These are phyloP conservation scores for Agrocybe chaxingu DNA, from an alignment of 768 basidiomycete species.

Conservation along the genomic window DNA sequence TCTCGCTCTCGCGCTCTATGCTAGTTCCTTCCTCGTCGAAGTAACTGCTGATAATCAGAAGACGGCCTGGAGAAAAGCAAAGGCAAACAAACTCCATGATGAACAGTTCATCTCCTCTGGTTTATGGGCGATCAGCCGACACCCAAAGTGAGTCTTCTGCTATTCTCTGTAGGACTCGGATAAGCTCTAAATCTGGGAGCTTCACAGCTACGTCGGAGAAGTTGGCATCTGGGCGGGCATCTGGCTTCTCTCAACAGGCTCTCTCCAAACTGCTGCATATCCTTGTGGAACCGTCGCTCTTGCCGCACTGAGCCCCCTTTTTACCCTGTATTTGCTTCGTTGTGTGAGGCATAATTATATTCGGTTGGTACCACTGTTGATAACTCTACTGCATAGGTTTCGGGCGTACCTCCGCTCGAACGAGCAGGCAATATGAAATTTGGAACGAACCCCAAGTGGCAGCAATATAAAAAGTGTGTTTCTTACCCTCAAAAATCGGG, in stretches of 20 bases:
- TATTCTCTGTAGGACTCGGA: neutral
- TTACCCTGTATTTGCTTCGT: constrained; percentile 60
- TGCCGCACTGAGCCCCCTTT: constrained; percentile 55
- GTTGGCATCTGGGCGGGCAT: constrained; percentile 69
- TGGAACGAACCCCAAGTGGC: constrained; percentile 50
- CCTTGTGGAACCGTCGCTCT: constrained; percentile 41
- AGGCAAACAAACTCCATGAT: constrained; percentile 61
- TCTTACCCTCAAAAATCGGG: neutral
- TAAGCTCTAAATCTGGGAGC: neutral
- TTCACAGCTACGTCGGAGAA: constrained; percentile 64
- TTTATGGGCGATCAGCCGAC: constrained; percentile 64
- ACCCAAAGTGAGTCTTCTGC: constrained; percentile 57
- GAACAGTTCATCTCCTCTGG: constrained; percentile 69
- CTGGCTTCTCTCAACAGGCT: constrained; percentile 51
- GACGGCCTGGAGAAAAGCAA: constrained; percentile 53
- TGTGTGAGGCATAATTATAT: constrained; percentile 33
- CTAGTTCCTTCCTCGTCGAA: constrained; percentile 57
- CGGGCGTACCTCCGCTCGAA: constrained; percentile 74
- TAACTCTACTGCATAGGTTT: constrained; percentile 33
- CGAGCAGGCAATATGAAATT: constrained; percentile 52
- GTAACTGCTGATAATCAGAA: constrained; percentile 67
- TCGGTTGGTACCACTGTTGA: neutral
- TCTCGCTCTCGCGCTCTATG: constrained; percentile 49
- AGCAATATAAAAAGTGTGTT: constrained; percentile 54
- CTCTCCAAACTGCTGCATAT: constrained; percentile 43